Conservation (phyloP, 164 flowering plant genomes). For the grape (Vitis vinifera) region ASM3070453v1 NC_081818.1:30115001-30115500, state of each 20-base stretch:
- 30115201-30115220: slow-evolving; percentile 90
- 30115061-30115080: slow-evolving; percentile 44
- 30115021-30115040: slow-evolving; percentile 33
- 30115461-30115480: slow-evolving; percentile 47
- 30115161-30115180: slow-evolving; percentile 94
- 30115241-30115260: slow-evolving; percentile 98
- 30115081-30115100: slow-evolving; percentile 55
- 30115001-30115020: slow-evolving; percentile 26
- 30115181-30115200: slow-evolving; percentile 75
- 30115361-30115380: slow-evolving; percentile 33
- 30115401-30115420: slow-evolving; percentile 24
- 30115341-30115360: slow-evolving; percentile 30
- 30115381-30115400: slow-evolving; percentile 36
- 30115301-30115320: slow-evolving; percentile 52
- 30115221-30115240: slow-evolving; percentile 95
- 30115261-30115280: slow-evolving; percentile 81
- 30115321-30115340: slow-evolving; percentile 40
- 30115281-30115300: slow-evolving; percentile 47
- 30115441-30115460: slow-evolving; percentile 28
- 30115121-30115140: slow-evolving; percentile 86
- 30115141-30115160: slow-evolving; percentile 77
- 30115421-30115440: slow-evolving; percentile 25
- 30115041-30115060: slow-evolving; percentile 34
- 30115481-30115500: slow-evolving; percentile 54
- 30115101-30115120: slow-evolving; percentile 83